A percentile compares a stretch with the other conserved stretches of the same genome.
Evolutionary conservation across 2,329 filamentous ascomycete genomes (phyloP).

Genomic region (Pyrenophora seminiperda): DNA sequence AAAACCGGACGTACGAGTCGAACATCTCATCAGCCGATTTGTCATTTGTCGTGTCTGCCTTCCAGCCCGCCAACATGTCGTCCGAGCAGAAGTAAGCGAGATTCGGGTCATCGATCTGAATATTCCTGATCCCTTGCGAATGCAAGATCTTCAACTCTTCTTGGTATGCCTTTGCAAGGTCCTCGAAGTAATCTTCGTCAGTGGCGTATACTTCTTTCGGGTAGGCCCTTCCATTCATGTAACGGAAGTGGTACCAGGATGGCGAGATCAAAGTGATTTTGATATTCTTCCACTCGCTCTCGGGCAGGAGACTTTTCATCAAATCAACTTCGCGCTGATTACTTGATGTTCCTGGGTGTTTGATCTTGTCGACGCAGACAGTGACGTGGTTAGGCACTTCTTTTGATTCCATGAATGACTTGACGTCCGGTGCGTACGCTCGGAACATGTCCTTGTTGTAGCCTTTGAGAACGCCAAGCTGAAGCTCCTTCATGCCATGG

Average conservation of each 20-base stretch:
- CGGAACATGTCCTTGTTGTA: conserved; percentile 61
- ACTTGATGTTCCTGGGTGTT: conserved; percentile 59
- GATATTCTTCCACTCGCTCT: conserved; percentile 66
- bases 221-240: conserved; percentile 59
- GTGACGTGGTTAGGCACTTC: conserved; percentile 59
- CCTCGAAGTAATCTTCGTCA: conserved; percentile 56
- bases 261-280: conserved; percentile 72
- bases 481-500: conserved; percentile 61
- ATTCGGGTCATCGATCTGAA: conserved; percentile 57
- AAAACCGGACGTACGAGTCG: conserved; percentile 75
- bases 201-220: conserved; percentile 52
- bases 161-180: conserved; percentile 55
- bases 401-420: conserved; percentile 65
- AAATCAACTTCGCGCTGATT: conserved; percentile 65
- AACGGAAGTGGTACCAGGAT: conserved; percentile 72
- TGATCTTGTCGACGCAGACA: conserved; percentile 63
- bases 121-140: conserved; percentile 53
- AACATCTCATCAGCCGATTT: conserved; percentile 72
- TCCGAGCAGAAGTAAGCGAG: conserved; percentile 52
- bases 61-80: conserved; percentile 46
- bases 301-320: conserved; percentile 63
- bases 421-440: conserved; percentile 65
- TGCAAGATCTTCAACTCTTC: conserved; percentile 55
- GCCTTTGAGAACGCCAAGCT: conserved; percentile 48
- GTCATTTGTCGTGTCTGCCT: conserved; percentile 68